phyloP scores from a whole-genome alignment of 306 rosid species.

The apple (Malus domestica) region ASM211411v1 NC_041802.1:30040501-30041000 shows the following conservation, averaged over 20 bases:
- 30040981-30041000: neutral
- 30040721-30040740: constrained; percentile 66
- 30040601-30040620: neutral
- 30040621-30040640: constrained; percentile 40
- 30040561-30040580: neutral
- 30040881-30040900: neutral
- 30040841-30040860: neutral
- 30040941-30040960: neutral
- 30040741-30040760: constrained; percentile 28
- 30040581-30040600: neutral
- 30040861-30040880: neutral
- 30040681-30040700: constrained; percentile 42
- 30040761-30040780: neutral
- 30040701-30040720: constrained; percentile 31
- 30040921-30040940: neutral
- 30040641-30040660: constrained; percentile 75
- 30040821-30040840: neutral
- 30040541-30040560: neutral
- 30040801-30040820: neutral
- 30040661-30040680: constrained; percentile 59
- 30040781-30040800: neutral
- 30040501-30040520: constrained; percentile 56
- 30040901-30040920: neutral
- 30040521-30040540: constrained; percentile 71
- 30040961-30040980: neutral